These are phyloP conservation scores for Cryphonectria parasitica DNA, from an alignment of 2,329 filamentous ascomycete genomes.

Conservation along the genomic window DNA sequence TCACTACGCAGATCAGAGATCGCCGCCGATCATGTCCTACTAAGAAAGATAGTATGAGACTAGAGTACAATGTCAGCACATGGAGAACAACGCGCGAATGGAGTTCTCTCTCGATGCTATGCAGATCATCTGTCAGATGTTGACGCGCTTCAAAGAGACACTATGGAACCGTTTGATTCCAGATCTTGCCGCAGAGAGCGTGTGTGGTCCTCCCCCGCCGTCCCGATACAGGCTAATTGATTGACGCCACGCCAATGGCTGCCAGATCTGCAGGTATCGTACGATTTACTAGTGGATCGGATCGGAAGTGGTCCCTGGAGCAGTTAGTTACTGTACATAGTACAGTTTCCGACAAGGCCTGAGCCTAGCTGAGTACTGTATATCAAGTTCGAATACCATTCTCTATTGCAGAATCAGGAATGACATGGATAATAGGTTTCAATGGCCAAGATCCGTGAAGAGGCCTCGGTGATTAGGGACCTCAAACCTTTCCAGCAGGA, in stretches of 20 bases:
- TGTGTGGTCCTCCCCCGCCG: neutral
- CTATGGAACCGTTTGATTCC: neutral
- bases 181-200: neutral
- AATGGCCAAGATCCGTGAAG: neutral
- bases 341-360: neutral
- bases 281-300: slow-evolving; percentile 16
- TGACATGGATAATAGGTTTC: neutral
- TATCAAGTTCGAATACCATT: neutral
- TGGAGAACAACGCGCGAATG: neutral
- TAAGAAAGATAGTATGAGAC: neutral
- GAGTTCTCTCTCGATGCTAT: neutral
- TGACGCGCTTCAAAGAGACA: neutral
- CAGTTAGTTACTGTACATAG: neutral
- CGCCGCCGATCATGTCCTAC: neutral
- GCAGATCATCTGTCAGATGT: slow-evolving; percentile 1
- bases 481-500: neutral
- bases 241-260: slow-evolving; percentile 6
- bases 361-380: neutral
- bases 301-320: slow-evolving; percentile 16
- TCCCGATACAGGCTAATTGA: neutral
- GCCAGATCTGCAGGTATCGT: slow-evolving; percentile 23
- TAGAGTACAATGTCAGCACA: neutral
- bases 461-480: neutral
- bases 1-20: neutral
- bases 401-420: neutral